These are phyloP conservation scores for Amanita brunnescens DNA, from an alignment of 768 basidiomycete species.

Conservation along the genomic window DNA sequence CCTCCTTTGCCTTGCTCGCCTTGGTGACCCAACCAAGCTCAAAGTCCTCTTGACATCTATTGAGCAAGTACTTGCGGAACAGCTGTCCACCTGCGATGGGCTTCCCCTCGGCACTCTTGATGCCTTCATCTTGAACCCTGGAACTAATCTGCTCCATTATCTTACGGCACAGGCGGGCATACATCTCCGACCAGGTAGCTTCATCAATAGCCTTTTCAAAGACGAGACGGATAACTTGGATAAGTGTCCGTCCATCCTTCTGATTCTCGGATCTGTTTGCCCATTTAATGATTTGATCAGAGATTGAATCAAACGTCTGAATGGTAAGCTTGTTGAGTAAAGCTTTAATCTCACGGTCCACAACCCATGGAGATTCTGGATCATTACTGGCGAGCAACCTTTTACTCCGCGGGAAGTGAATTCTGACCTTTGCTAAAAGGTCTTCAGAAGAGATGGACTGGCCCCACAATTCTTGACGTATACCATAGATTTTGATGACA, in stretches of 20 bases:
- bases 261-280: slow-evolving; percentile 91
- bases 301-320: slow-evolving; percentile 95
- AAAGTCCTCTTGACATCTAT: slow-evolving; percentile 96
- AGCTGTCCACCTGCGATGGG: slow-evolving; percentile 87
- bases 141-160: slow-evolving; percentile 91
- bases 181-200: slow-evolving; percentile 95
- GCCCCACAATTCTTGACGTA: slow-evolving; percentile 7
- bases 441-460: not conserved
- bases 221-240: slow-evolving; percentile 91
- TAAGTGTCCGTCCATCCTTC: slow-evolving; percentile 88
- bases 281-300: slow-evolving; percentile 90
- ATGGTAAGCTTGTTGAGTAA: slow-evolving; percentile 94
- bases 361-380: slow-evolving; percentile 68
- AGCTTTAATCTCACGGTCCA: slow-evolving; percentile 88
- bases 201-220: slow-evolving; percentile 98
- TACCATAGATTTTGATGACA: slow-evolving; percentile 4
- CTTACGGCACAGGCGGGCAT: slow-evolving; percentile 89
- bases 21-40: slow-evolving; percentile 92
- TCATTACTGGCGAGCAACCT: slow-evolving; percentile 34
- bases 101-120: slow-evolving; percentile 73
- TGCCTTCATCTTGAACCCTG: slow-evolving; percentile 82
- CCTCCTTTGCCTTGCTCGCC: slow-evolving; percentile 73
- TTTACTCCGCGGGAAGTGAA: slow-evolving; percentile 6
- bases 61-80: slow-evolving; percentile 94
- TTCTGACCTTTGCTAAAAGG: not conserved